Percentiles rank a stretch among this genome's conserved stretches.
Evolutionary conservation across 495 filamentous ascomycete genomes (phyloP).

Genomic region (Xylaria grammica): DNA sequence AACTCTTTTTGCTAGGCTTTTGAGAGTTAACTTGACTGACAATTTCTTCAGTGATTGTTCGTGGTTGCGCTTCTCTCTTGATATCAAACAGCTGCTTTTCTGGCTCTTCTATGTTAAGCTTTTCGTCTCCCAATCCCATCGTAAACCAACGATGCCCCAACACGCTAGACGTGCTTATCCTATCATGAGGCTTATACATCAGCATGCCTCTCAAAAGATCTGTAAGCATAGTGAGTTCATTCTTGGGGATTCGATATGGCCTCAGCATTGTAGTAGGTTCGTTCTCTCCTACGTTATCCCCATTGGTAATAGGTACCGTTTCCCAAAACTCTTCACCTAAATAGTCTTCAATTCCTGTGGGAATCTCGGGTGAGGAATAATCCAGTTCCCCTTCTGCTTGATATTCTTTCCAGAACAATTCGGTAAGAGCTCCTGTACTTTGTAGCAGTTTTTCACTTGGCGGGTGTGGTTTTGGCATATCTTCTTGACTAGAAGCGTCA

Average conservation of each 20-base stretch:
- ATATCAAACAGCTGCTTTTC: too few relatives aligned
- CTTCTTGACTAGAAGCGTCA: not conserved
- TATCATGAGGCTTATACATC: constrained; percentile 23
- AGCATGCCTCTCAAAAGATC: constrained; percentile 24
- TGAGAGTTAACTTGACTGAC: too few relatives aligned
- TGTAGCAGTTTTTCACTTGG: not conserved
- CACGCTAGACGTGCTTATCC: not conserved
- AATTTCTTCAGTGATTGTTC: too few relatives aligned
- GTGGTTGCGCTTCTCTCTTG: too few relatives aligned
- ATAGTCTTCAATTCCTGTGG: not conserved
- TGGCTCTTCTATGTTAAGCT: not conserved
- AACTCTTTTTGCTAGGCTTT: too few relatives aligned
- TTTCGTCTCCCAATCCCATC: not conserved
- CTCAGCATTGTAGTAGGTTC: not conserved
- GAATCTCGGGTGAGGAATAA: not conserved
- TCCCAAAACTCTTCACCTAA: not conserved
- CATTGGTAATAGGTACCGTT: not conserved
- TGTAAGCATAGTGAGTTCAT: constrained; percentile 18
- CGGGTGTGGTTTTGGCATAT: not conserved
- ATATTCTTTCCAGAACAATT: not conserved
- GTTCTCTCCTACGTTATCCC: not conserved
- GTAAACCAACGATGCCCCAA: not conserved
- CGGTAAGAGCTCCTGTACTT: not conserved
- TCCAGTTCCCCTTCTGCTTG: not conserved
- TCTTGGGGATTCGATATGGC: not conserved